A percentile compares a stretch with the other conserved stretches of the same genome.
phyloP scores from a whole-genome alignment of 441 rosid species.

The Theobroma grandiflorum region DNA sequence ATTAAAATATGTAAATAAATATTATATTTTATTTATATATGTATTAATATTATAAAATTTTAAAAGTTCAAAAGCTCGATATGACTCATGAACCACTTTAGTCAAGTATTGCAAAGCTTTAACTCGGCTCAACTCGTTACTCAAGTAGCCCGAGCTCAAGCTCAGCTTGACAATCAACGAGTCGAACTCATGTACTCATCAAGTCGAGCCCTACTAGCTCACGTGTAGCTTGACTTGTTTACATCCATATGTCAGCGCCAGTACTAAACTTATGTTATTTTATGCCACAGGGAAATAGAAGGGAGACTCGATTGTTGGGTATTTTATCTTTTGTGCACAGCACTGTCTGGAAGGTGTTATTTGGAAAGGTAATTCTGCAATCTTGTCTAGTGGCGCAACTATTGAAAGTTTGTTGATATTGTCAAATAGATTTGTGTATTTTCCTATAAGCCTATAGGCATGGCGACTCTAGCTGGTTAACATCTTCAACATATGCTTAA shows the following conservation, averaged over 20 bases:
- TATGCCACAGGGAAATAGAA: constrained; percentile 83
- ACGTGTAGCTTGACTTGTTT: too few species aligned
- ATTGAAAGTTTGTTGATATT: constrained; percentile 6
- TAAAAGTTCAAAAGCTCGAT: too few species aligned
- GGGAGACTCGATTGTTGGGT: constrained; percentile 93
- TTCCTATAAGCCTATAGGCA: background rate
- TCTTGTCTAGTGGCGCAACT: background rate
- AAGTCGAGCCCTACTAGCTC: too few species aligned
- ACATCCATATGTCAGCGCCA: background rate
- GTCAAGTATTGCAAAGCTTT: too few species aligned
- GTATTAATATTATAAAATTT: too few species aligned
- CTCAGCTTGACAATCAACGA: too few species aligned
- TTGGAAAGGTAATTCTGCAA: constrained; percentile 73
- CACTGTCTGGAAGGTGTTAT: constrained; percentile 96
- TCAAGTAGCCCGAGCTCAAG: too few species aligned
- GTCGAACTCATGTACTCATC: too few species aligned
- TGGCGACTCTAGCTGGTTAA: background rate
- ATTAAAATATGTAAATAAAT: too few species aligned
- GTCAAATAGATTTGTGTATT: background rate
- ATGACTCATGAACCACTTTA: too few species aligned
- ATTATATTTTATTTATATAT: too few species aligned
- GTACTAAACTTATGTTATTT: constrained; percentile 6
- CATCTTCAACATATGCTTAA: background rate
- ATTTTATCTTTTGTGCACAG: constrained; percentile 94
- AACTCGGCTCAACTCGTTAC: too few species aligned